Evolutionary conservation across 2,329 filamentous ascomycete genomes (phyloP).

Genomic region (Sporothrix brunneoviolacea): DNA sequence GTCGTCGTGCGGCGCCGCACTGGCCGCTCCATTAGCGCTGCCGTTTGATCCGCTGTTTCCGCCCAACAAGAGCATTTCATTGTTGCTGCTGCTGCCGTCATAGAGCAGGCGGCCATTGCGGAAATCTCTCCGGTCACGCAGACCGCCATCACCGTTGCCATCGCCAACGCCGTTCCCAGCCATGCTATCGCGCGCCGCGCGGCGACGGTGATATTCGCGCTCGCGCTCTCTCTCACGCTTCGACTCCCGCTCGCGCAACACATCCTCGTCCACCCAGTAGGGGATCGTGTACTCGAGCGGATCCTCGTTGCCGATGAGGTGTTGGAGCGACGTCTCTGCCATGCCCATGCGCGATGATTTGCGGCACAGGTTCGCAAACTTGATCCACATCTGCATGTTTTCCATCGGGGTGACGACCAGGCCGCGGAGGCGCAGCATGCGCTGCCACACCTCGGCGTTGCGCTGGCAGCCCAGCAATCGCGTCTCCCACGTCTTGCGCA

Average conservation of each 20-base stretch:
- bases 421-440: constrained; percentile 91
- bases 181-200: constrained; percentile 8
- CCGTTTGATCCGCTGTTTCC: constrained; percentile 1
- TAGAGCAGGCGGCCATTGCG: constrained; percentile 16
- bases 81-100: constrained; percentile 11
- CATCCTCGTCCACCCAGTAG: constrained; percentile 41
- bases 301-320: constrained; percentile 69
- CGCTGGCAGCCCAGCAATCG: constrained; percentile 90
- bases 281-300: constrained; percentile 55
- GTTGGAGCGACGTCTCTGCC: constrained; percentile 89
- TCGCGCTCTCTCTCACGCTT: constrained; percentile 16
- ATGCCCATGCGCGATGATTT: constrained; percentile 93
- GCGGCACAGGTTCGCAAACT: constrained; percentile 95
- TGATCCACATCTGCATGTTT: constrained; percentile 99
- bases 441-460: constrained; percentile 96
- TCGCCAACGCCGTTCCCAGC: constrained; percentile 1
- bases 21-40: neutral
- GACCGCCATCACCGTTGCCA: neutral
- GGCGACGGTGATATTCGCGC: constrained; percentile 14
- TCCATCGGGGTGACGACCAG: constrained; percentile 87
- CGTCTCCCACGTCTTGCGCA: constrained; percentile 93
- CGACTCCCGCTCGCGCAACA: constrained; percentile 21
- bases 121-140: constrained; percentile 14
- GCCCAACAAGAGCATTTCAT: constrained; percentile 7
- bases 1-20: constrained; percentile 10